Evolutionary conservation across 1,284 basidiomycete species (phyloP).

Genomic region (Marasmius oreades): DNA sequence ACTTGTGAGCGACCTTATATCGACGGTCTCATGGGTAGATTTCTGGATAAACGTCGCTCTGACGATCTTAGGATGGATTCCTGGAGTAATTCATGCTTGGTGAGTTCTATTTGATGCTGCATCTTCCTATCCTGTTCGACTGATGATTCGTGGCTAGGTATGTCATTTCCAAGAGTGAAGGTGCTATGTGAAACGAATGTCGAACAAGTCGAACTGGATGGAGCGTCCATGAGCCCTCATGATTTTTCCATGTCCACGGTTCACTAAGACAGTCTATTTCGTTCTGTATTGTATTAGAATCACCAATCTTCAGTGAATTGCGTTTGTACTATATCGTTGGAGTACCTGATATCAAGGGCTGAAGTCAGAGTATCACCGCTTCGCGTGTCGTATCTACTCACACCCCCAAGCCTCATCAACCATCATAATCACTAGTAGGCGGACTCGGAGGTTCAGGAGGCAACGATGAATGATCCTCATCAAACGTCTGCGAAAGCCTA

Average conservation of each 20-base stretch:
- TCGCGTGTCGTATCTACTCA: neutral
- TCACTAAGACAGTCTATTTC: too few species aligned
- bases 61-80: conserved; percentile 54
- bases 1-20: neutral
- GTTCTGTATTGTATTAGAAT: too few species aligned
- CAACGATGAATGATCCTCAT: neutral
- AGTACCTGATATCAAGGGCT: too few species aligned
- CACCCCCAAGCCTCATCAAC: neutral
- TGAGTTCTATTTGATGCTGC: conserved; percentile 23
- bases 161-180: conserved; percentile 35
- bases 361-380: neutral
- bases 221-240: too few species aligned
- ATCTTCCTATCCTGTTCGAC: neutral
- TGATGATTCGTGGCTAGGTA: conserved; percentile 26
- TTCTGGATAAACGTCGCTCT: conserved; percentile 55
- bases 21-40: conserved; percentile 29
- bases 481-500: neutral
- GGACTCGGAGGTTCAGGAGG: neutral
- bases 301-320: too few species aligned
- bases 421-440: neutral
- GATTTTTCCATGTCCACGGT: too few species aligned
- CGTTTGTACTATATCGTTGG: too few species aligned
- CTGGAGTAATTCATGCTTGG: conserved; percentile 57
- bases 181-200: conserved; percentile 18
- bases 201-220: too few species aligned